phyloP scores from a whole-genome alignment of 768 basidiomycete species.

The Nidularia sp. region DNA sequence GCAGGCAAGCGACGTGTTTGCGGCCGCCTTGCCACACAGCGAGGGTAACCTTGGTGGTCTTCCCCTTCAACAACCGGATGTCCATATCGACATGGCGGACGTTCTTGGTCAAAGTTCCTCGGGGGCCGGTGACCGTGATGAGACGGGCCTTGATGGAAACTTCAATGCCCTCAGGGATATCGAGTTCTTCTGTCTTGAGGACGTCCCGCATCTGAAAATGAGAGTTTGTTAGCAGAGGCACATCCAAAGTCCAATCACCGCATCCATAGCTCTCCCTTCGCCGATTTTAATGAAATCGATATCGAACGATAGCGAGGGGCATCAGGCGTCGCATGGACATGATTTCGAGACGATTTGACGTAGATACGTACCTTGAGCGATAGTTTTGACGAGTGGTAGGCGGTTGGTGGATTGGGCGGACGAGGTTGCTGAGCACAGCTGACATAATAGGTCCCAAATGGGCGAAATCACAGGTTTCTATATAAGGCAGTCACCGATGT shows the following conservation, averaged over 20 bases:
- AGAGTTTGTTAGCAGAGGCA: conserved; percentile 21
- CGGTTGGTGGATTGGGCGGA: background rate
- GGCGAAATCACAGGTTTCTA: too few relatives aligned
- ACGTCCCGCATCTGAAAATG: conserved; percentile 83
- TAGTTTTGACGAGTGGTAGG: conserved; percentile 1
- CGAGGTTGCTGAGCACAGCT: background rate
- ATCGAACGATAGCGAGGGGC: conserved; percentile 9
- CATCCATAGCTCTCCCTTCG: conserved; percentile 28
- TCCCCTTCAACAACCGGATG: conserved; percentile 77
- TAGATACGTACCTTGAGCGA: conserved; percentile 33
- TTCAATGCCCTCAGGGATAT: conserved; percentile 80
- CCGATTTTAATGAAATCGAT: conserved; percentile 16
- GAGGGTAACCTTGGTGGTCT: conserved; percentile 77
- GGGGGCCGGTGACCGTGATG: conserved; percentile 88
- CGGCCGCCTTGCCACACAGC: conserved; percentile 98
- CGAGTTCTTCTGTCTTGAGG: conserved; percentile 90
- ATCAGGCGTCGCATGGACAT: conserved; percentile 10
- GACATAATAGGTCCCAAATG: background rate
- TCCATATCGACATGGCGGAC: conserved; percentile 95
- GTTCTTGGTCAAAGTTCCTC: conserved; percentile 89
- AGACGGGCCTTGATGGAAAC: conserved; percentile 88
- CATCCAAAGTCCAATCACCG: conserved; percentile 26
- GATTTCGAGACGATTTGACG: conserved; percentile 7
- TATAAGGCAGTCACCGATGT: too few relatives aligned
- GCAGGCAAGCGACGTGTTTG: conserved; percentile 97